Base-by-base conservation (phyloP, 2,329 filamentous ascomycete genomes). In the Exophiala xenobiotica region DNA sequence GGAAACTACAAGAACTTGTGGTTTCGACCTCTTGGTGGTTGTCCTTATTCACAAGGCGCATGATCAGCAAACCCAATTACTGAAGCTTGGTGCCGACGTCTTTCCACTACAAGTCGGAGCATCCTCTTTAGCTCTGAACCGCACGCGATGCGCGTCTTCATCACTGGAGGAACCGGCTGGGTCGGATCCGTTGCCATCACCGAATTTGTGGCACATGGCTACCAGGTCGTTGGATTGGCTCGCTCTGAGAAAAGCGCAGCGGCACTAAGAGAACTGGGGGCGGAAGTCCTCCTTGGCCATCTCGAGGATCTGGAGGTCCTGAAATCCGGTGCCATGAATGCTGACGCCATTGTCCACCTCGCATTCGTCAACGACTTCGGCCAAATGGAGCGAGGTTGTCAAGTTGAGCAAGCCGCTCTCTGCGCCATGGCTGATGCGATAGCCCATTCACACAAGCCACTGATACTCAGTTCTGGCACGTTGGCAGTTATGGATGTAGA, bases 111-210 rank as follows among this genome's bases (percentile, higher is more conserved):
- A n/a, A n/a, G n/a, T n/a, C n/a, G n/a, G n/a, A n/a, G n/a, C n/a
- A n/a, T n/a, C n/a, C n/a, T n/a, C n/a, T n/a, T n/a, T n/a, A n/a
- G n/a, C n/a, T n/a, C n/a, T n/a, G n/a, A n/a, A n/a, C n/a, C n/a
- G n/a, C n/a, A n/a, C n/a, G n/a, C n/a, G n/a, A 61, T 69, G 66
- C 62, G 53, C 19, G 62, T 70, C 53, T 72, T 72, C 56, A 64
- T 74, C 43, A 75, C 73, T 8, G 74, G 74, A 31, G 66, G 70
- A 5, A 69, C 71, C 8, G 72, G 73, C 60, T 74, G 70, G 51
- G 64, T 76, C 50, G 73, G 73, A 58, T 57, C 61, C 14, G 63
- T 66, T 6, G 64, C 74, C n/a, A 64, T 69, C 14, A 50, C 68
- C 29, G 68, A 70, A 20, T 66, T 75, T 11, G 57, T 74, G 9